Evolutionary conservation across 257 asterid species (phyloP).

Genomic region (Solanum sparsipilum): DNA sequence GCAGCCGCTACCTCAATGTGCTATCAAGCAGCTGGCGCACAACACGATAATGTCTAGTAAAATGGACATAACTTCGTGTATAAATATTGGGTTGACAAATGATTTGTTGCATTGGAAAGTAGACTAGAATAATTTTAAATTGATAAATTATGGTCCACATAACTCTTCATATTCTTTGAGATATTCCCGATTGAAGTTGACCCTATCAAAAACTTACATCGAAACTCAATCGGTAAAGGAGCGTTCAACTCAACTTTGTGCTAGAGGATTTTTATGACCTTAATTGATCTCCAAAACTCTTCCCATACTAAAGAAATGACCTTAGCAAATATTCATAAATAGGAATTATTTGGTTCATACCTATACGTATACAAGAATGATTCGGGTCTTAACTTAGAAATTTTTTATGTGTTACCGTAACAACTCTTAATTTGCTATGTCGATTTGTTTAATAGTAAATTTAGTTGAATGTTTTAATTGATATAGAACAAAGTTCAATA

Average conservation of each 20-base stretch:
- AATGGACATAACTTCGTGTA: neutral
- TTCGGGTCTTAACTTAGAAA: neutral
- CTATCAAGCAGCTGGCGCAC: neutral
- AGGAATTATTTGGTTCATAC: neutral
- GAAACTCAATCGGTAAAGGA: neutral
- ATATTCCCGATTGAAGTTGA: neutral
- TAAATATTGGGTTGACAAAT: neutral
- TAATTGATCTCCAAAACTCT: neutral
- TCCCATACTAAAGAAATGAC: neutral
- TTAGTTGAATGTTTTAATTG: too few relatives aligned
- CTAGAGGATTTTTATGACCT: neutral
- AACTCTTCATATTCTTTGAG: neutral
- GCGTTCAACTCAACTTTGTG: neutral
- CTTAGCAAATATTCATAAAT: too few relatives aligned
- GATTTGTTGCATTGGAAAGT: neutral
- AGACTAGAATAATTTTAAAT: too few relatives aligned
- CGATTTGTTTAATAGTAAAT: too few relatives aligned
- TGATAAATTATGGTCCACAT: neutral
- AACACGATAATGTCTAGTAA: neutral
- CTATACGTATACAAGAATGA: neutral
- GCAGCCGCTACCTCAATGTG: neutral
- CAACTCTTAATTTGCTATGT: too few relatives aligned
- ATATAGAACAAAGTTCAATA: too few relatives aligned
- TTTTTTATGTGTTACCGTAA: too few relatives aligned
- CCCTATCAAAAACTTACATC: neutral